A percentile compares a stretch with the other conserved stretches of the same genome.
phyloP scores from a whole-genome alignment of 1,284 basidiomycete species.

The Abortiporus biennis region DNA sequence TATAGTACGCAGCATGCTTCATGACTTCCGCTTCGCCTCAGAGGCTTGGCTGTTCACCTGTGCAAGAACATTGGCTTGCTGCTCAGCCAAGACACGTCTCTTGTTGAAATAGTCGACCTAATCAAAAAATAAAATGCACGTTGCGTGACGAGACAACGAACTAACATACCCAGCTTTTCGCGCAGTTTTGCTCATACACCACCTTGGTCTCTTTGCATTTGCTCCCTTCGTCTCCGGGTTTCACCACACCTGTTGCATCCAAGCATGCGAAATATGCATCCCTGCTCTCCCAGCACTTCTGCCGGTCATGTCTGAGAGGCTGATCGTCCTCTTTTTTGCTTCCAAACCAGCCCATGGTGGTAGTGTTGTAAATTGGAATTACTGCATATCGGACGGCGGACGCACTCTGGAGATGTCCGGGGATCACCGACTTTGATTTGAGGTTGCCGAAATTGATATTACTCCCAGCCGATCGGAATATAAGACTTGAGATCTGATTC shows the following conservation, averaged over 20 bases:
- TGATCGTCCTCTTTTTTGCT: slow-evolving; percentile 29
- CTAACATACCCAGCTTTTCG: slow-evolving; percentile 73
- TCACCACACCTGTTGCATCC: slow-evolving; percentile 55
- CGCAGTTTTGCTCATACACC: slow-evolving; percentile 61
- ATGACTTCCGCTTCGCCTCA: slow-evolving; percentile 30
- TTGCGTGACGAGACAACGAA: not conserved
- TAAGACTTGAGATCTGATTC: no score
- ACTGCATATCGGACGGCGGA: no score
- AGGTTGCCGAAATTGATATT: no score
- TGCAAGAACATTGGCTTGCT: slow-evolving; percentile 61
- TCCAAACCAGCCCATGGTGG: slow-evolving; percentile 30
- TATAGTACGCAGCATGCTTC: no score
- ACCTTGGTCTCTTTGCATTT: slow-evolving; percentile 47
- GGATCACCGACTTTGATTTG: no score
- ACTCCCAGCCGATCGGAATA: no score
- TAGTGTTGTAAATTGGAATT: not conserved
- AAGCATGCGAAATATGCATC: slow-evolving; percentile 77
- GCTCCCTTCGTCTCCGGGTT: slow-evolving; percentile 60
- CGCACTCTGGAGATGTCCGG: no score
- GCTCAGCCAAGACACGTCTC: slow-evolving; percentile 66
- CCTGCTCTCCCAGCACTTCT: slow-evolving; percentile 71
- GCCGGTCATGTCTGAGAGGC: slow-evolving; percentile 48
- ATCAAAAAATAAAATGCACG: not conserved
- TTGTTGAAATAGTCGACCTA: slow-evolving; percentile 85
- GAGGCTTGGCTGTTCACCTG: slow-evolving; percentile 48